phyloP scores from a whole-genome alignment of 257 asterid genomes.

The Plectranthus barbatus region DNA sequence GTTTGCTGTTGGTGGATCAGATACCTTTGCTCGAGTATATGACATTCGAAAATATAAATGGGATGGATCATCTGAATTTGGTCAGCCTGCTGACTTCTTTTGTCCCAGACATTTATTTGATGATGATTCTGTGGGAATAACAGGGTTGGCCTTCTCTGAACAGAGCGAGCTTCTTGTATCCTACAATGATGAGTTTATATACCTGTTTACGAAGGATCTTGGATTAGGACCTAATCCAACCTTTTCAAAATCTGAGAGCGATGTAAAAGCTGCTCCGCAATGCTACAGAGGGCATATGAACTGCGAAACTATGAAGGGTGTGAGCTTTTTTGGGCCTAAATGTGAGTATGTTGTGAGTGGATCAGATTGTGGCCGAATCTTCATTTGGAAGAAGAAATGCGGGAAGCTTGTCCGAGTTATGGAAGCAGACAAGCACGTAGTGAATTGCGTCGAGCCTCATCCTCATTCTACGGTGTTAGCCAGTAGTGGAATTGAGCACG shows the following conservation, averaged over 20 bases:
- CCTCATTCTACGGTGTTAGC: conserved; percentile 74
- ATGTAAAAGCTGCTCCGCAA: conserved; percentile 38
- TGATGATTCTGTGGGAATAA: conserved; percentile 53
- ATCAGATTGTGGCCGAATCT: conserved; percentile 90
- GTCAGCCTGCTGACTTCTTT: conserved; percentile 62
- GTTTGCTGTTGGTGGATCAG: conserved; percentile 82
- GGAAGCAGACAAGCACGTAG: conserved; percentile 71
- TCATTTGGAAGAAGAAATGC: conserved; percentile 79
- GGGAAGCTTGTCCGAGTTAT: conserved; percentile 80
- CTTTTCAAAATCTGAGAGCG: too few species aligned
- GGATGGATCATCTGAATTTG: conserved; percentile 60
- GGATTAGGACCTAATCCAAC: conserved; percentile 55
- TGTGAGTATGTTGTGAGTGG: conserved; percentile 86
- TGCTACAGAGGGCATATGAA: conserved; percentile 78
- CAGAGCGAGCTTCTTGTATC: conserved; percentile 92
- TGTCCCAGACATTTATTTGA: conserved; percentile 67
- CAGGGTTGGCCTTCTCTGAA: conserved; percentile 90
- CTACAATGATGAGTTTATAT: conserved; percentile 64
- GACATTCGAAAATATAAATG: conserved; percentile 75
- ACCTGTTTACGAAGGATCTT: conserved; percentile 65
- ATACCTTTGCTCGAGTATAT: conserved; percentile 68
- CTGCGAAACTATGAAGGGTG: conserved; percentile 75
- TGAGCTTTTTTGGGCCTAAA: conserved; percentile 78
- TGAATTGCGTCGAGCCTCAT: conserved; percentile 82
- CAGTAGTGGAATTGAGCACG: conserved; percentile 80